Evolutionary conservation across 305 asterid genomes (phyloP).

Genomic region (Solanum hybrid): DNA sequence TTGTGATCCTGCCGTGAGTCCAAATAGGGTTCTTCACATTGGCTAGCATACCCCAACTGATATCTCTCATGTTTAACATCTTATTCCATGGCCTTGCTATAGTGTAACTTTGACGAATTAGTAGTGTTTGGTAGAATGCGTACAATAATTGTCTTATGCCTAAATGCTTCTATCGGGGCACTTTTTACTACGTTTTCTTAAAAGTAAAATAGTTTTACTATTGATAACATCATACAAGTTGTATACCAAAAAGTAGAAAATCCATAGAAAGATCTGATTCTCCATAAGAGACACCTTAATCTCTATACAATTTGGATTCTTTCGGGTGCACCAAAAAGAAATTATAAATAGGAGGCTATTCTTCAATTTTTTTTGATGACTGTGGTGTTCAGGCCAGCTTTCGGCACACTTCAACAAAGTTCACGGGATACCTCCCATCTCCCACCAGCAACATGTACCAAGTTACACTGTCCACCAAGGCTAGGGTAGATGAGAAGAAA

Average conservation of each 20-base stretch:
- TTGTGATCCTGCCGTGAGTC: background rate
- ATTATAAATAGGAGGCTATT: background rate
- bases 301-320: background rate
- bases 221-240: background rate
- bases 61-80: background rate
- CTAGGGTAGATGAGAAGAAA: background rate
- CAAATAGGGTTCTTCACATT: background rate
- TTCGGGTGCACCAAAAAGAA: background rate
- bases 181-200: background rate
- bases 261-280: background rate
- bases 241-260: background rate
- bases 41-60: background rate
- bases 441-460: background rate
- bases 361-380: background rate
- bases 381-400: background rate
- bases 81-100: background rate
- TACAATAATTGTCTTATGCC: background rate
- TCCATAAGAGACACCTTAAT: background rate
- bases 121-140: background rate
- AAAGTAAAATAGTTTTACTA: background rate
- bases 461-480: background rate
- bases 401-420: background rate
- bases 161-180: background rate
- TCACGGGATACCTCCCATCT: background rate
- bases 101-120: background rate